Conservation (phyloP, 768 basidiomycete species). For the Lactarius trivialis region DNA sequence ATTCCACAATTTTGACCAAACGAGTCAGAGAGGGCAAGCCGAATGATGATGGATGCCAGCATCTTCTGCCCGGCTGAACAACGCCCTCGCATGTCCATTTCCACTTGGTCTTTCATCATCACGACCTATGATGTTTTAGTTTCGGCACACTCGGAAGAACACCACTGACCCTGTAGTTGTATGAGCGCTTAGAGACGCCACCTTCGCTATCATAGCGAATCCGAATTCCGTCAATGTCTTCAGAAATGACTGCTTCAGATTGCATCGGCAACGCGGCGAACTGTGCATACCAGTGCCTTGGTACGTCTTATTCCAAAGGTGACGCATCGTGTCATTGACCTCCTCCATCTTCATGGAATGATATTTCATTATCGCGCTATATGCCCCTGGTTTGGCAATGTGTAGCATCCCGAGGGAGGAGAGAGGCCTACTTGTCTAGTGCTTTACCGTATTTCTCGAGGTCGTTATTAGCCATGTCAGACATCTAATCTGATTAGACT, state of each 20-base stretch:
- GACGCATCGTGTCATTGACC: constrained; percentile 96
- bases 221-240: constrained; percentile 96
- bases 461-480: constrained; percentile 96
- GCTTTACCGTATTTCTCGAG: constrained; percentile 98
- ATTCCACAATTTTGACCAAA: constrained; percentile 98
- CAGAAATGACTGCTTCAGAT: constrained; percentile 7
- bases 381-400: constrained; percentile 22
- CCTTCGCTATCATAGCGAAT: constrained; percentile 93
- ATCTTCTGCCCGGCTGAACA: constrained; percentile 99
- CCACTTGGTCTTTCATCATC: constrained; percentile 98
- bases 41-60: constrained; percentile 95
- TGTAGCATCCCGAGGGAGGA: not conserved
- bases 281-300: constrained; percentile 80
- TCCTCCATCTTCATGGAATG: constrained; percentile 98
- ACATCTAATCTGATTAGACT: constrained; percentile 51
- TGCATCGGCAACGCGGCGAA: not conserved
- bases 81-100: constrained; percentile 99
- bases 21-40: constrained; percentile 93
- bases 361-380: constrained; percentile 97
- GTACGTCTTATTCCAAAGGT: constrained; percentile 98
- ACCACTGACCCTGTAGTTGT: constrained; percentile 84
- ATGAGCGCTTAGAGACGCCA: constrained; percentile 81
- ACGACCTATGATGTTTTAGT: constrained; percentile 59
- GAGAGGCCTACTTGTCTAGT: constrained; percentile 72
- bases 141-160: constrained; percentile 10